phyloP scores from a whole-genome alignment of 106 monocot genomes.

The Apostasia ramifera region DNA sequence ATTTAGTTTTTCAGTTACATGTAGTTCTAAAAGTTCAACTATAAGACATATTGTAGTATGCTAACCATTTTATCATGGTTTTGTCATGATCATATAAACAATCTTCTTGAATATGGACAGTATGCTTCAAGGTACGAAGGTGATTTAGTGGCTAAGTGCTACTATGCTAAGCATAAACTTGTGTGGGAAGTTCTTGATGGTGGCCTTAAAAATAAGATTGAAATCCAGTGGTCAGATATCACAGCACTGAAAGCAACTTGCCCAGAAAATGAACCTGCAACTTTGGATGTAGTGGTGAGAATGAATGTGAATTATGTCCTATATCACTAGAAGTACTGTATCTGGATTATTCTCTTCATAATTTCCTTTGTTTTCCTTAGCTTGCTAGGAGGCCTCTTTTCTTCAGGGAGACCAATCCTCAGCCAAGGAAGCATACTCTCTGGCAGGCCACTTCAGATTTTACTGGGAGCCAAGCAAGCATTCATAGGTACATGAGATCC shows the following conservation, averaged over 20 bases:
- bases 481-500: slow-evolving; percentile 43
- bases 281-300: slow-evolving; percentile 62
- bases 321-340: neutral
- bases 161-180: slow-evolving; percentile 72
- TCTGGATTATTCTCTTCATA: neutral
- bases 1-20: too few species aligned
- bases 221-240: slow-evolving; percentile 85
- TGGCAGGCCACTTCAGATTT: slow-evolving; percentile 99
- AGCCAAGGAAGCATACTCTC: slow-evolving; percentile 92
- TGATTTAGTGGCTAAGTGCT: slow-evolving; percentile 76
- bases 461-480: slow-evolving; percentile 91
- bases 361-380: slow-evolving; percentile 20
- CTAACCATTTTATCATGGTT: neutral
- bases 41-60: too few species aligned
- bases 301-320: neutral
- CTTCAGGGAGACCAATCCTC: slow-evolving; percentile 96
- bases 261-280: slow-evolving; percentile 49
- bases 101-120: slow-evolving; percentile 17
- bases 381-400: slow-evolving; percentile 84
- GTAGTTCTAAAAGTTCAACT: too few species aligned
- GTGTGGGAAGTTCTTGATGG: slow-evolving; percentile 86
- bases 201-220: slow-evolving; percentile 81
- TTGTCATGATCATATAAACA: neutral
- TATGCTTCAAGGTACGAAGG: slow-evolving; percentile 63
- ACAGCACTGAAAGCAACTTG: slow-evolving; percentile 56